phyloP scores from a whole-genome alignment of 352 stramenopile species.

The Phytophthora ohioensis region DNA sequence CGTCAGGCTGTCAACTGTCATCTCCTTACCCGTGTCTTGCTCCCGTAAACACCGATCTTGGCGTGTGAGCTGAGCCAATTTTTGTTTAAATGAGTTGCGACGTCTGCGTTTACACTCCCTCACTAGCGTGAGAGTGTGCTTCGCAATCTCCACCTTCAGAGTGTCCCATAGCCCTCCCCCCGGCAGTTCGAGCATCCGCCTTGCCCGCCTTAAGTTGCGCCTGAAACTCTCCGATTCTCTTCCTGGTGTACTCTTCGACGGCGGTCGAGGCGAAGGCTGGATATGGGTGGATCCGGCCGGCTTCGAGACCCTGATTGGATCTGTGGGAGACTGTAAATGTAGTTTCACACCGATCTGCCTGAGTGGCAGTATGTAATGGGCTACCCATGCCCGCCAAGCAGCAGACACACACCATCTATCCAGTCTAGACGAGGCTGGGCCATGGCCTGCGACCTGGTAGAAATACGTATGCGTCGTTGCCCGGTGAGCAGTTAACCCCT shows the following conservation, averaged over 20 bases:
- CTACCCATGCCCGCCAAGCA: neutral
- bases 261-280: neutral
- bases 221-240: too few relatives aligned
- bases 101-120: too few relatives aligned
- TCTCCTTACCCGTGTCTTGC: neutral
- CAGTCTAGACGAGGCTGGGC: neutral
- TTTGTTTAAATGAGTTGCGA: too few relatives aligned
- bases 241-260: neutral
- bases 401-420: conserved; percentile 9
- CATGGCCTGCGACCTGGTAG: neutral
- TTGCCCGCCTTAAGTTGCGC: too few relatives aligned
- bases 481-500: neutral
- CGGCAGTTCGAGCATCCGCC: too few relatives aligned
- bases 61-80: too few relatives aligned
- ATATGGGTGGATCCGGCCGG: neutral
- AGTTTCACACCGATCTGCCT: neutral
- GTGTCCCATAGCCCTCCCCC: too few relatives aligned
- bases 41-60: too few relatives aligned
- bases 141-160: too few relatives aligned
- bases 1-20: neutral
- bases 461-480: neutral
- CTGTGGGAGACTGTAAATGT: neutral
- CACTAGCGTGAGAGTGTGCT: too few relatives aligned
- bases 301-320: neutral
- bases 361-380: neutral